These are phyloP conservation scores for Fusarium clavum DNA, from an alignment of 2,329 filamentous ascomycete species.

Conservation along the genomic window DNA sequence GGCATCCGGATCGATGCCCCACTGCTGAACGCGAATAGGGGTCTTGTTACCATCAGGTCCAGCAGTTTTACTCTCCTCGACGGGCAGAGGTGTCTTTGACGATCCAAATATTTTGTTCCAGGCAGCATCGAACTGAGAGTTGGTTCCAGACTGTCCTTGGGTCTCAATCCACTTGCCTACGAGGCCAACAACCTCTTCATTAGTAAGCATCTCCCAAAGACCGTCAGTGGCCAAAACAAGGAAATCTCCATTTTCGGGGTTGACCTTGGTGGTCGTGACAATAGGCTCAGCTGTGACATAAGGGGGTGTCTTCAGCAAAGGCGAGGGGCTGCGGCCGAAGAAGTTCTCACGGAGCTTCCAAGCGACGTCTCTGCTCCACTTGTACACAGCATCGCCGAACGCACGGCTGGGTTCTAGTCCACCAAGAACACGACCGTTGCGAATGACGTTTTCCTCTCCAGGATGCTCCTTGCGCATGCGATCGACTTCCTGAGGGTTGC, in stretches of 20 bases:
- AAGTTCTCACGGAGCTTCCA: conserved; percentile 85
- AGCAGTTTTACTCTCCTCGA: conserved; percentile 71
- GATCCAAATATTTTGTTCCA: conserved; percentile 76
- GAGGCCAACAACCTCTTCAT: conserved; percentile 95
- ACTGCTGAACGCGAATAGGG: conserved; percentile 90
- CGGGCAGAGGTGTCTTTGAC: conserved; percentile 70
- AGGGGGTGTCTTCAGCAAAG: conserved; percentile 86
- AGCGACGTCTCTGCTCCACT: conserved; percentile 90
- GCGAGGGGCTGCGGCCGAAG: conserved; percentile 84
- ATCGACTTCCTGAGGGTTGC: conserved; percentile 84
- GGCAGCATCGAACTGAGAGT: conserved; percentile 74
- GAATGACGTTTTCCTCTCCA: conserved; percentile 86
- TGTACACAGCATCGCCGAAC: conserved; percentile 97
- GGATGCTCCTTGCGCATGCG: conserved; percentile 89
- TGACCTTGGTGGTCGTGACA: conserved; percentile 90
- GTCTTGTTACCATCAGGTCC: conserved; percentile 78
- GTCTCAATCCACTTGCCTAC: conserved; percentile 97
- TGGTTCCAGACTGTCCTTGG: conserved; percentile 65
- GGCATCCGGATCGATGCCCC: conserved; percentile 80
- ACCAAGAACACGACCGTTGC: conserved; percentile 90
- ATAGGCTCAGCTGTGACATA: conserved; percentile 98
- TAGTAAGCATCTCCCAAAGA: conserved; percentile 98
- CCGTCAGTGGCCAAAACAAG: conserved; percentile 97
- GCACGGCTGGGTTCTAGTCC: conserved; percentile 92
- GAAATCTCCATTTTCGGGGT: conserved; percentile 92